Conservation (phyloP, 306 rosid genomes). For the Castanopsis chinensis region DNA sequence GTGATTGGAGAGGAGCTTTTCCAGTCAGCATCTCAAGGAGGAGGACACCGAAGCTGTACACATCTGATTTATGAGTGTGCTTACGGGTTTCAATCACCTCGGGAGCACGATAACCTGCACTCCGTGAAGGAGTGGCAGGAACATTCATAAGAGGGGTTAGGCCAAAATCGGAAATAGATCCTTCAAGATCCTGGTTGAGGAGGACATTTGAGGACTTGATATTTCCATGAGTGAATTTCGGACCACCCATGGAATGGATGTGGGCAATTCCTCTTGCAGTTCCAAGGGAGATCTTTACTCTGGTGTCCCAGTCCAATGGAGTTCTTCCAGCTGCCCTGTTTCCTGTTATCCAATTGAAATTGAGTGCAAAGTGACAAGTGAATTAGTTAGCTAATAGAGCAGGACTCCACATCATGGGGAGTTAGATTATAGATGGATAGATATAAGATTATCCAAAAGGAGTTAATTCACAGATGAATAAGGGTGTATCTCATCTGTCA, state of each 20-base stretch:
- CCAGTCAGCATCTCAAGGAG: slow-evolving; percentile 92
- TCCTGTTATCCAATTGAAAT: slow-evolving; percentile 46
- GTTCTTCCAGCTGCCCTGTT: slow-evolving; percentile 65
- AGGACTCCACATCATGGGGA: slow-evolving; percentile 7
- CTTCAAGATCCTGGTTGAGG: slow-evolving; percentile 68
- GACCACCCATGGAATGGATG: slow-evolving; percentile 79
- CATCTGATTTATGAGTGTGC: slow-evolving; percentile 90
- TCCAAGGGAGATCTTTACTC: slow-evolving; percentile 74
- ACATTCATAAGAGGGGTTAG: slow-evolving; percentile 77
- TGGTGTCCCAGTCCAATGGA: slow-evolving; percentile 76
- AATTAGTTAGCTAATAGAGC: not conserved
- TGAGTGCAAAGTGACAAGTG: slow-evolving; percentile 10
- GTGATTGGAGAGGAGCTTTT: slow-evolving; percentile 91
- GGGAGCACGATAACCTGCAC: slow-evolving; percentile 92
- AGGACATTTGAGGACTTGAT: slow-evolving; percentile 89
- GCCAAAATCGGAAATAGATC: slow-evolving; percentile 87
- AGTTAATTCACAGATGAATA: not conserved
- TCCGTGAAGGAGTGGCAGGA: slow-evolving; percentile 70
- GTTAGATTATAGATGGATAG: not conserved
- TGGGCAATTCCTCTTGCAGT: slow-evolving; percentile 83
- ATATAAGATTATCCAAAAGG: not conserved
- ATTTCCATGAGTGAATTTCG: slow-evolving; percentile 83
- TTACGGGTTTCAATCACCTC: slow-evolving; percentile 89
- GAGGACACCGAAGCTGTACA: slow-evolving; percentile 88
- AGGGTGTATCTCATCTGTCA: not conserved